A percentile compares a stretch with the other conserved stretches of the same genome.
Conservation (phyloP, 306 rosid species). For the Senna siamea region DNA sequence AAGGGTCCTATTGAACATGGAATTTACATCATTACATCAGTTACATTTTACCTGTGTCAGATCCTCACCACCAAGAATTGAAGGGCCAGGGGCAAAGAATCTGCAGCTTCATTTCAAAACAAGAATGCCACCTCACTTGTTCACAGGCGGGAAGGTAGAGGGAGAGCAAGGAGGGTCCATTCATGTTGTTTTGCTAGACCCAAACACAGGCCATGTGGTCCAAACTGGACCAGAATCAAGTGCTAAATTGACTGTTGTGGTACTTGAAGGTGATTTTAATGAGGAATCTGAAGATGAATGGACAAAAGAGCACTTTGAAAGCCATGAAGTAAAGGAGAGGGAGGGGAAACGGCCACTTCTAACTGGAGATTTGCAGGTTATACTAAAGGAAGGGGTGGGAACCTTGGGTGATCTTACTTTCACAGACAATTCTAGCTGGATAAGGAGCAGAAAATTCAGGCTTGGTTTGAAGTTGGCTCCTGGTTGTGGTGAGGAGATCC, state of each 20-base stretch:
- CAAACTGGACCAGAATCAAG: slow-evolving; percentile 70
- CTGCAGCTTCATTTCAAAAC: slow-evolving; percentile 79
- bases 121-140: slow-evolving; percentile 87
- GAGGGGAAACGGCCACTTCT: slow-evolving; percentile 89
- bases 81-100: slow-evolving; percentile 53
- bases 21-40: slow-evolving; percentile 5
- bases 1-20: neutral
- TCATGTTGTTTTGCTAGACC: slow-evolving; percentile 66
- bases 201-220: slow-evolving; percentile 55
- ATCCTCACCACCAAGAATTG: slow-evolving; percentile 59
- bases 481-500: slow-evolving; percentile 66
- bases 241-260: slow-evolving; percentile 73
- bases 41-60: slow-evolving; percentile 45
- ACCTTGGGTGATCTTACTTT: slow-evolving; percentile 78
- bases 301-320: slow-evolving; percentile 67
- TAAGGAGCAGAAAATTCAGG: slow-evolving; percentile 84
- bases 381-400: slow-evolving; percentile 82
- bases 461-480: slow-evolving; percentile 74
- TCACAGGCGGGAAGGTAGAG: slow-evolving; percentile 85
- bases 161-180: slow-evolving; percentile 85
- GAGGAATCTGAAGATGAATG: slow-evolving; percentile 68
- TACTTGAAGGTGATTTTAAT: slow-evolving; percentile 83
- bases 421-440: slow-evolving; percentile 96
- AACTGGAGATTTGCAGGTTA: slow-evolving; percentile 74
- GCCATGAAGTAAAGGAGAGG: slow-evolving; percentile 77